Conservation (phyloP, 306 rosid genomes). For the Alnus rubra region DNA sequence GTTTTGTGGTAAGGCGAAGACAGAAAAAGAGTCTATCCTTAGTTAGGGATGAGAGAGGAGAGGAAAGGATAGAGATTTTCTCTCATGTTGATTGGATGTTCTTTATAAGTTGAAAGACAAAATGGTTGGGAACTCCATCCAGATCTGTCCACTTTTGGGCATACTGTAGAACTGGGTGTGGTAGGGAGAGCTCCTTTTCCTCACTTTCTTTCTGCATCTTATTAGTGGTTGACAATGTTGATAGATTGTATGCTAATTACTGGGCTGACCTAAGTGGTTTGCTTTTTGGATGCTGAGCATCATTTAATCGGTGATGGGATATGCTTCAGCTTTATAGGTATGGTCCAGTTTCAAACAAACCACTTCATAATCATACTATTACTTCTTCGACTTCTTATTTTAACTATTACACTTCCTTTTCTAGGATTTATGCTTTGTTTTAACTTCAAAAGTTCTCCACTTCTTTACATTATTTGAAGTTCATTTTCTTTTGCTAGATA, state of each 20-base stretch:
- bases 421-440: neutral
- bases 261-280: neutral
- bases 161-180: neutral
- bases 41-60: neutral
- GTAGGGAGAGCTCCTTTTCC: neutral
- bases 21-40: neutral
- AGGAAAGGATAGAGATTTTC: neutral
- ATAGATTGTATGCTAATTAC: neutral
- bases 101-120: neutral
- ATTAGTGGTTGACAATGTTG: neutral
- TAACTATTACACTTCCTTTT: neutral
- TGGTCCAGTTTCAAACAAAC: neutral
- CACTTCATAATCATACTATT: neutral
- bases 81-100: neutral
- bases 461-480: too few relatives aligned
- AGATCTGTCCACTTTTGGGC: neutral
- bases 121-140: neutral
- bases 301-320: neutral
- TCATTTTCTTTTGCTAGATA: too few relatives aligned
- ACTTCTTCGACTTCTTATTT: neutral
- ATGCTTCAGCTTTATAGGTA: neutral
- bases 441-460: too few relatives aligned
- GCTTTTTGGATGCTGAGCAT: neutral
- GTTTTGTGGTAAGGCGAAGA: neutral
- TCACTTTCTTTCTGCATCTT: neutral